Evolutionary conservation across 805 yeast genomes (phyloP).

Genomic region (Saccharomycopsis babjevae): DNA sequence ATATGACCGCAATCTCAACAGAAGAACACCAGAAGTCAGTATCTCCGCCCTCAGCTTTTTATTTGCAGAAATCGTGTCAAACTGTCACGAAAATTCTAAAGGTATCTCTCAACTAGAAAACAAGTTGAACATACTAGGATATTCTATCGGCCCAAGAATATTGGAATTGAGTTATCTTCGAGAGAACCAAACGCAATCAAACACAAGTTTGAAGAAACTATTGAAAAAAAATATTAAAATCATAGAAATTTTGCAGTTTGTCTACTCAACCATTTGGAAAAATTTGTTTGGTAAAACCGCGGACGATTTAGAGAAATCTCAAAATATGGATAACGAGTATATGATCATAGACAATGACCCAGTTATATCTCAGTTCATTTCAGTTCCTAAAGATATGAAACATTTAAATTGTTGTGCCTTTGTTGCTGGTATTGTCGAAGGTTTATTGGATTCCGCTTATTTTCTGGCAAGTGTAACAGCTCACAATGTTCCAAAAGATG

Average conservation of each 20-base stretch:
- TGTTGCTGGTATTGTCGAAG: constrained; percentile 78
- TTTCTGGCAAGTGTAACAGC: constrained; percentile 77
- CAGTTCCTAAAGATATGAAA: constrained; percentile 71
- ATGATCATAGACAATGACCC: constrained; percentile 70
- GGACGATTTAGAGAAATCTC: constrained; percentile 65
- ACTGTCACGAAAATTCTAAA: constrained; percentile 49
- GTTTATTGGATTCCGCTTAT: constrained; percentile 62
- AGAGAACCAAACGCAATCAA: constrained; percentile 38
- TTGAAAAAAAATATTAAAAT: constrained; percentile 59
- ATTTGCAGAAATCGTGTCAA: constrained; percentile 60
- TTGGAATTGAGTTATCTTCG: constrained; percentile 61
- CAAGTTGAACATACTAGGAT: constrained; percentile 62
- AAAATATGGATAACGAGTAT: constrained; percentile 53
- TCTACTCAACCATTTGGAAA: constrained; percentile 66
- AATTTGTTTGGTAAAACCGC: constrained; percentile 63
- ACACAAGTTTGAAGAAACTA: constrained; percentile 26
- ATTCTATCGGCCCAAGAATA: constrained; percentile 62
- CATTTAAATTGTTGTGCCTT: constrained; percentile 74
- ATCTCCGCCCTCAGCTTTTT: constrained; percentile 57
- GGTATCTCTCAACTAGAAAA: constrained; percentile 60
- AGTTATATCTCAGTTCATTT: constrained; percentile 56
- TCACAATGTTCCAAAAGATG: constrained; percentile 57
- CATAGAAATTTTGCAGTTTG: constrained; percentile 60
- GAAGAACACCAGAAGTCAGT: constrained; percentile 59
- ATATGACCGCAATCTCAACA: constrained; percentile 59